These are phyloP conservation scores for Lecanosticta acicola DNA, from an alignment of 2,329 filamentous ascomycete species.

Conservation along the genomic window DNA sequence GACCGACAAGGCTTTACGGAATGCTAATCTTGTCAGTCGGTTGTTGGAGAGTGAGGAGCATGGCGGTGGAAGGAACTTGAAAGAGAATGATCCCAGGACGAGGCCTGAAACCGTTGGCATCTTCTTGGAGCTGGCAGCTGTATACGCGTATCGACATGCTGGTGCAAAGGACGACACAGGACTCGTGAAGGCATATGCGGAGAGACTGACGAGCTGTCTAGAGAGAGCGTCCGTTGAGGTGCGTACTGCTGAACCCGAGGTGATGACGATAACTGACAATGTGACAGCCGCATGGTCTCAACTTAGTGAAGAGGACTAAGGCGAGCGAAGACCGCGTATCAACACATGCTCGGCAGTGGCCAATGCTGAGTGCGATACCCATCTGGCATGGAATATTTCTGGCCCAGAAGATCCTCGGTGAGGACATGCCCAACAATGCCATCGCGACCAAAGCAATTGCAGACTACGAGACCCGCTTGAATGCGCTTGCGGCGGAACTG, in stretches of 20 bases:
- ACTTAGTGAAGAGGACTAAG: neutral
- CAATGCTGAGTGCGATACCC: slow-evolving; percentile 32
- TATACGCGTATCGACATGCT: slow-evolving; percentile 34
- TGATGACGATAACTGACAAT: neutral
- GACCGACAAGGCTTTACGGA: slow-evolving; percentile 35
- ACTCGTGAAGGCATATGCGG: slow-evolving; percentile 37
- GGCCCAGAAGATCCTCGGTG: slow-evolving; percentile 37
- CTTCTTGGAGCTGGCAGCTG: slow-evolving; percentile 41
- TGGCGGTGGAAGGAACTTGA: slow-evolving; percentile 21
- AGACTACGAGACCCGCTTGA: slow-evolving; percentile 25
- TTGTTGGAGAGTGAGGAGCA: slow-evolving; percentile 41
- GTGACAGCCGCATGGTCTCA: neutral
- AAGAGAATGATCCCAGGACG: slow-evolving; percentile 29
- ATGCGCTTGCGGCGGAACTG: slow-evolving; percentile 19
- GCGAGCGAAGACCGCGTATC: neutral
- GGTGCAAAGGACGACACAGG: slow-evolving; percentile 33
- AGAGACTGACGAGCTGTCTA: slow-evolving; percentile 34
- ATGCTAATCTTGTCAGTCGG: slow-evolving; percentile 36
- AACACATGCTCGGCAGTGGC: slow-evolving; percentile 11
- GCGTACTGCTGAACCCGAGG: neutral
- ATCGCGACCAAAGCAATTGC: slow-evolving; percentile 20
- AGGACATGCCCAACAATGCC: slow-evolving; percentile 28
- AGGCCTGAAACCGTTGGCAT: slow-evolving; percentile 38
- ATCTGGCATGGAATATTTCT: slow-evolving; percentile 43
- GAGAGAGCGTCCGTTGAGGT: slow-evolving; percentile 14